phyloP scores from a whole-genome alignment of 2,329 filamentous ascomycete species.

The Aspergillus arachidicola region DNA sequence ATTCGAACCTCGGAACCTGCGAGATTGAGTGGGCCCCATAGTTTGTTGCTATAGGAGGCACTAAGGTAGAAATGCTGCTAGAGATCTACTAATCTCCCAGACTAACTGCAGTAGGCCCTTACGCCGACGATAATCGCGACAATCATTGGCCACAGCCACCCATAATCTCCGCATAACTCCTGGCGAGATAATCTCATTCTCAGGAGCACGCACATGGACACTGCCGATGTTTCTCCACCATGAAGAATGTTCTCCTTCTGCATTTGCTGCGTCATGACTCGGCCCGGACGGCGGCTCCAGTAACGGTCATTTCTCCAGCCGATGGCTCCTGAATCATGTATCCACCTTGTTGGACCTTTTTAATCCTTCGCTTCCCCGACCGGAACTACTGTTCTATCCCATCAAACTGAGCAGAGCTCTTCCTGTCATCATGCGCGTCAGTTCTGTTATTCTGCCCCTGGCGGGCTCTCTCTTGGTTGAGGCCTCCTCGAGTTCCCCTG shows the following conservation, averaged over 20 bases:
- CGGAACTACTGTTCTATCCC: background rate
- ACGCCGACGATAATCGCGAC: background rate
- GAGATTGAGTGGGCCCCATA: background rate
- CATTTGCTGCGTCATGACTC: background rate
- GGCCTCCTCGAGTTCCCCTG: constrained; percentile 9
- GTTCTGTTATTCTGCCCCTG: constrained; percentile 17
- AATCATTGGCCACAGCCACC: background rate
- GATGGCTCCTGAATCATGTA: background rate
- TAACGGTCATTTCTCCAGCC: background rate
- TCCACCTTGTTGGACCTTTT: background rate
- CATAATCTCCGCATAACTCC: background rate
- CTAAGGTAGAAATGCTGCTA: background rate
- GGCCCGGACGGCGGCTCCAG: background rate
- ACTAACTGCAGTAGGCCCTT: background rate
- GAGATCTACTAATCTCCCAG: background rate
- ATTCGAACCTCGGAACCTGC: background rate
- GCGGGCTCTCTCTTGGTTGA: constrained; percentile 13
- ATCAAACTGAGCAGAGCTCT: background rate
- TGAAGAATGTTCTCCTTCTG: background rate
- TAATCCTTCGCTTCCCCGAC: background rate
- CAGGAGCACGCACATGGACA: background rate
- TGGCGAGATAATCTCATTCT: background rate
- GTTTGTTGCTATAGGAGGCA: background rate
- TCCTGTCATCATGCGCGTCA: constrained; percentile 22
- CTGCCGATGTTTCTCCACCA: background rate